phyloP scores from a whole-genome alignment of 768 basidiomycete genomes.

The Termitomyces sp. region DNA sequence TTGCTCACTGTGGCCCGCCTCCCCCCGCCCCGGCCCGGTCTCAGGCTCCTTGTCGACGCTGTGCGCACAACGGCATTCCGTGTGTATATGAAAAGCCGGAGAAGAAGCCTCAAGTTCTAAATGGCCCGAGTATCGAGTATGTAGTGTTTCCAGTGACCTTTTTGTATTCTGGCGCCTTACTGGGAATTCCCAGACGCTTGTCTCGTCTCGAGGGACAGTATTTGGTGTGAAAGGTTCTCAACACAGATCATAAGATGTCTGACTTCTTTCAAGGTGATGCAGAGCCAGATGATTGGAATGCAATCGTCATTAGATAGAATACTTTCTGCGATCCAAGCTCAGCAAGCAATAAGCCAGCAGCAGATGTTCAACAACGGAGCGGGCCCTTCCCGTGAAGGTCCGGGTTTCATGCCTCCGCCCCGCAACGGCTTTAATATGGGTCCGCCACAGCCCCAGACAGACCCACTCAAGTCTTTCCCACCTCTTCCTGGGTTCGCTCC shows the following conservation, averaged over 20 bases:
- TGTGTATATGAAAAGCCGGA: conserved; percentile 92
- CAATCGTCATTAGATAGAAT: conserved; percentile 86
- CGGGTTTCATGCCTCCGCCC: conserved; percentile 28
- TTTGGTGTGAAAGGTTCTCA: conserved; percentile 41
- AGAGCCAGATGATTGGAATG: conserved; percentile 94
- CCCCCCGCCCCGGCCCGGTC: conserved; percentile 67
- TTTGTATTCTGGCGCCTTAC: conserved; percentile 21
- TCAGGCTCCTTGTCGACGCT: conserved; percentile 87
- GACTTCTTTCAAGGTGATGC: conserved; percentile 59
- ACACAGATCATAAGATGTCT: not conserved
- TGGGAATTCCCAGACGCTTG: conserved; percentile 43
- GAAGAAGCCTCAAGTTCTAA: conserved; percentile 66
- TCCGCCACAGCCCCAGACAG: conserved; percentile 26
- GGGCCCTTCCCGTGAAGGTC: conserved; percentile 24
- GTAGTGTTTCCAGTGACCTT: conserved; percentile 18
- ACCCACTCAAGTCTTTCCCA: conserved; percentile 54
- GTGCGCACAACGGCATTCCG: conserved; percentile 72
- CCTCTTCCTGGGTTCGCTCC: conserved; percentile 90
- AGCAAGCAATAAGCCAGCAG: conserved; percentile 30
- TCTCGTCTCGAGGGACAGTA: conserved; percentile 86
- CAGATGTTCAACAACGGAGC: conserved; percentile 28
- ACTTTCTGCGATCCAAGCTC: conserved; percentile 56
- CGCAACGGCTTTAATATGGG: conserved; percentile 37
- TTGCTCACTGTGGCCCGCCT: conserved; percentile 61
- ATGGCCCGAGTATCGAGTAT: conserved; percentile 71